Evolutionary conservation across 352 stramenopile genomes (phyloP).

Genomic region (Bremia lactucae): DNA sequence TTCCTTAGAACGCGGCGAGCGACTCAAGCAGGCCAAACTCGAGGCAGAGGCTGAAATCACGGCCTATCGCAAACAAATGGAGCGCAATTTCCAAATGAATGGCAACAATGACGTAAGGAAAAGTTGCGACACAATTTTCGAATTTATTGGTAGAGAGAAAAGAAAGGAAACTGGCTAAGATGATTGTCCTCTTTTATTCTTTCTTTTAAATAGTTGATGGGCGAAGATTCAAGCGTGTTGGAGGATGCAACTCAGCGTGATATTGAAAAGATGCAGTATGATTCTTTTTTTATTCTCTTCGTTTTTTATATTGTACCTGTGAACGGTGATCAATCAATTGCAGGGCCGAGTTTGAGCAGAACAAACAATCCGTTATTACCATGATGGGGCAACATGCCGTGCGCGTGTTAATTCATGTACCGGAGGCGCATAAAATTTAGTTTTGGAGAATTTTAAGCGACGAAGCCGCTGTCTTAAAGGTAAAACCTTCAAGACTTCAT

Average conservation of each 20-base stretch:
- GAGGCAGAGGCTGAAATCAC: conserved; percentile 80
- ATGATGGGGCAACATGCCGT: conserved; percentile 69
- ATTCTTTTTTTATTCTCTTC: conserved; percentile 1
- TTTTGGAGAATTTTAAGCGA: background rate
- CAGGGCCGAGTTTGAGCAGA: conserved; percentile 51
- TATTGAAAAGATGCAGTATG: conserved; percentile 74
- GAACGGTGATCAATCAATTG: too few relatives aligned
- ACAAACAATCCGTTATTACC: conserved; percentile 57
- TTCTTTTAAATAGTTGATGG: conserved; percentile 74
- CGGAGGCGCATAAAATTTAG: conserved; percentile 53
- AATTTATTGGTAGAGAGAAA: conserved; percentile 2
- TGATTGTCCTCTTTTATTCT: conserved; percentile 5
- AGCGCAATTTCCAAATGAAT: conserved; percentile 82
- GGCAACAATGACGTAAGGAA: conserved; percentile 59
- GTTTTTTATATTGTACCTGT: too few relatives aligned
- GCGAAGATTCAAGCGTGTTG: conserved; percentile 62
- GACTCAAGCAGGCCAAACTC: conserved; percentile 82
- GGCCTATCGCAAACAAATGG: conserved; percentile 77
- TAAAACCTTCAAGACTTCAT: too few relatives aligned
- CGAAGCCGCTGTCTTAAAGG: background rate
- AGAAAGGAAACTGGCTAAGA: background rate
- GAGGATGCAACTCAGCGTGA: conserved; percentile 69
- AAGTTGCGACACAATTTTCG: too few relatives aligned
- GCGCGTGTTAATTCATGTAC: conserved; percentile 55
- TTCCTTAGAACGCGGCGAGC: conserved; percentile 78